Percentiles rank a stretch among this genome's conserved stretches.
Evolutionary conservation across 805 yeast genomes (phyloP).

Genomic region (Starmerella vaccinii): DNA sequence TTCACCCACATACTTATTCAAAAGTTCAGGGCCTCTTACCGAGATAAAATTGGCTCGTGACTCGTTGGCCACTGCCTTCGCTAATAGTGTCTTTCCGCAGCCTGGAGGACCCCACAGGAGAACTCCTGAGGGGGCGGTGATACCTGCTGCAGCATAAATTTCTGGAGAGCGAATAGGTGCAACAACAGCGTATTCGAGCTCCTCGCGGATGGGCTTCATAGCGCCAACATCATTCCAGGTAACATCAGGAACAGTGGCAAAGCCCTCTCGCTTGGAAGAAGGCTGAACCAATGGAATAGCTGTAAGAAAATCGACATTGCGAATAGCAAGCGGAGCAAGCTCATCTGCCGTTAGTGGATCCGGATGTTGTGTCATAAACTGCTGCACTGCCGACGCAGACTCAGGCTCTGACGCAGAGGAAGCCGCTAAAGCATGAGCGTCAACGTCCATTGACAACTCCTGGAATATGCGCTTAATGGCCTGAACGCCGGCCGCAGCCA

Average conservation of each 20-base stretch:
- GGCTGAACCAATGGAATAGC: conserved; percentile 94
- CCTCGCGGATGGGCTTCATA: conserved; percentile 64
- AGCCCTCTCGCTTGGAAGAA: conserved; percentile 95
- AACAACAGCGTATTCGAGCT: conserved; percentile 92
- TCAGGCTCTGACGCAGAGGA: conserved; percentile 8
- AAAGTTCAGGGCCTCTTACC: conserved; percentile 88
- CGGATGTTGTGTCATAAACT: conserved; percentile 64
- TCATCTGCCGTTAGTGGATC: conserved; percentile 67
- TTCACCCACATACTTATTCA: conserved; percentile 94
- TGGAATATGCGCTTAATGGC: conserved; percentile 88
- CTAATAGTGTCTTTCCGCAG: conserved; percentile 91
- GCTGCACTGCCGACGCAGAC: conserved; percentile 15
- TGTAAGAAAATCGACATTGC: conserved; percentile 63
- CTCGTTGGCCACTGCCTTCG: conserved; percentile 97
- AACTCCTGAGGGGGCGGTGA: conserved; percentile 94
- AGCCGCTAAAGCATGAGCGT: background rate
- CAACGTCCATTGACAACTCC: conserved; percentile 26
- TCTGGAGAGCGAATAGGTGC: conserved; percentile 94
- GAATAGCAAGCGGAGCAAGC: conserved; percentile 63
- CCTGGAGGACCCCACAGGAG: conserved; percentile 99
- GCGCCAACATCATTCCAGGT: conserved; percentile 96
- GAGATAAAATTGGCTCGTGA: conserved; percentile 93
- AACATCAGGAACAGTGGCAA: conserved; percentile 96
- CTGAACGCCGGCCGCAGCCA: conserved; percentile 87
- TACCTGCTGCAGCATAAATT: conserved; percentile 78